Evolutionary conservation across 768 basidiomycete species (phyloP), one percentile per base, ranked within the genome.

Genomic region (Suillus clintonianus): DNA sequence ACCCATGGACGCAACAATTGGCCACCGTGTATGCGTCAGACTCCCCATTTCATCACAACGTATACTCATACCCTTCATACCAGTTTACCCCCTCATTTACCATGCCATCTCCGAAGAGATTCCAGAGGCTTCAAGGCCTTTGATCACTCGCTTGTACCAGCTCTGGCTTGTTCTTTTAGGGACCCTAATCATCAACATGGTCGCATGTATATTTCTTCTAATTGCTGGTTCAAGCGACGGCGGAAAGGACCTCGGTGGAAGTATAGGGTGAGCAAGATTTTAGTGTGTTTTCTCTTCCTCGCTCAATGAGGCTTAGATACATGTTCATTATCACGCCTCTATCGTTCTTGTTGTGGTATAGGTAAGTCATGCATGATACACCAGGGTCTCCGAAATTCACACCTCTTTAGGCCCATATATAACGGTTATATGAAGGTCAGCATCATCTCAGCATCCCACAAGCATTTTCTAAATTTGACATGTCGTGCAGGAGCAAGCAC

Each of bases 381-480:
- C 4, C 9, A 59, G 62, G 48, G 30, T 63, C 8, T 59, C 62
- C 48, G 17, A 65, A 64, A 61, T 41, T 59, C 42, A 61, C 59
- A 62, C 64, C 34, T 61, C 58, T 39, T 36, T 65, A 94, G 94
- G 71, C 96, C 97, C 17, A 92, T 96, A 73, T 99, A 99, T 81
- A 96, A 97, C 70, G 96, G 93, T 60, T 97, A 94, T 81, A 94
- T 95, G 89, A 97, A 97, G 86, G 96, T 90, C 71, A 73, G 81
- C 62, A 41, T 59, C 42, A 48, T 47, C 32, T 50, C 47, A 43
- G 43, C 69, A 53, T 66, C 41, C 64, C 24, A 64, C 61, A 66
- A 71, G 74, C 68, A 73, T 69, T 66, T 69, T 70, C 59, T 62
- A 62, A 55, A 54, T 55, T 64, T 78, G 48, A 73, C 62, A n/a